Evolutionary conservation across 1,139 yeast species (phyloP), one percentile per base, ranked within the genome.

Genomic region (Suhomyces bolitotheri): DNA sequence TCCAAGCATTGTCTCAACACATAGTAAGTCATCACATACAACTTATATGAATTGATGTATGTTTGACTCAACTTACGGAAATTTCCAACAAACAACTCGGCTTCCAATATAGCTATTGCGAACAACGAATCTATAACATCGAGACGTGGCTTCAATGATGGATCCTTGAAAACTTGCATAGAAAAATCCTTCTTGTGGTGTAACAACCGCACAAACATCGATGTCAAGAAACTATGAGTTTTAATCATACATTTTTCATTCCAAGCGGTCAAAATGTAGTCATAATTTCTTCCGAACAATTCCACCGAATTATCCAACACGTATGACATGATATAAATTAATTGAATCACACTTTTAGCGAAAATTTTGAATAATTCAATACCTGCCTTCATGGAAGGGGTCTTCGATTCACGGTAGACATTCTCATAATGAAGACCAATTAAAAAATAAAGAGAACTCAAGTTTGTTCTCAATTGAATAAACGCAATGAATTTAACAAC

Each of bases 61-160:
- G 61, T 57, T 21, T 60, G 46, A 43, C 73, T 64, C 44, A 71
- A 54, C 27, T 59, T 61, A 16, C 71, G 44, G 53, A 71, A 69
- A 43, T 65, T 63, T 2, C 76, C 76, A 25, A 71, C 73, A 47
- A 71, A 71, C 12, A 69, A 51, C 39, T 71, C 76, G 1, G 74
- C 68, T 41, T 71, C 75, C 3, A 59, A 45, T 17, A 71, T 47
- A 5, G 65, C 60, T 36, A 64, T 51, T n/a, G 53, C 54, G 39
- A 68, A 68, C 27, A 71, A 51, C 11, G 48, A 49, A 40, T 67
- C 67, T 12, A 65, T 54, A 3, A 63, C 64, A 25, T 64, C 65
- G n/a, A 64, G 47, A 22, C 73, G 50, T 22, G 52, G 51, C 16
- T 49, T 46, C 15, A 50, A 34, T 28, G 51, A 38, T 25, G 62